phyloP scores from a whole-genome alignment of 768 basidiomycete species.

The Trametes cubensis region DNA sequence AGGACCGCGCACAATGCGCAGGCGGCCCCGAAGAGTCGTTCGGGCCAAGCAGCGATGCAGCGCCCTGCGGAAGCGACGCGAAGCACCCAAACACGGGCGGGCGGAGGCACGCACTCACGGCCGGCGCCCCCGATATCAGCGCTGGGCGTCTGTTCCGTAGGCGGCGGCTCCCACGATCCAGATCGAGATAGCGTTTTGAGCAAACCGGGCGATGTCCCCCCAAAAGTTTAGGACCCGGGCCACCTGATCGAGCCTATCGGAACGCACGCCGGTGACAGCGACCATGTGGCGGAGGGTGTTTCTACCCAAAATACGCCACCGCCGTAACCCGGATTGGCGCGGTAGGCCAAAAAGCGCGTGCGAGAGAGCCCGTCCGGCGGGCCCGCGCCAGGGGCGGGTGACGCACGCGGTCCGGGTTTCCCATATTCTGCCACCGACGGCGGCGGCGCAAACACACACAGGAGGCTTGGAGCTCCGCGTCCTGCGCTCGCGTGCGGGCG shows the following conservation, averaged over 20 bases:
- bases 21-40: not conserved
- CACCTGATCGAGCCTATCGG: constrained; percentile 25
- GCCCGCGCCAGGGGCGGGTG: too few species aligned
- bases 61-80: not conserved
- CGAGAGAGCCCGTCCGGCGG: not conserved
- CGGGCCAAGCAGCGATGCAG: not conserved
- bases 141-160: not conserved
- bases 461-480: not conserved
- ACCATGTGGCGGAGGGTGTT: constrained; percentile 17
- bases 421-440: too few species aligned
- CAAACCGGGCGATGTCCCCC: constrained; percentile 23
- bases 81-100: not conserved
- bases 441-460: not conserved
- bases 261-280: constrained; percentile 13
- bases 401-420: too few species aligned
- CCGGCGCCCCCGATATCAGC: constrained; percentile 9
- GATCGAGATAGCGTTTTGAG: constrained; percentile 26
- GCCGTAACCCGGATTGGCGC: constrained; percentile 9
- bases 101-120: not conserved
- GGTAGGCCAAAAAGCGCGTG: not conserved
- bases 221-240: constrained; percentile 20
- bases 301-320: constrained; percentile 23
- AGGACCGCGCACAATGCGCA: not conserved
- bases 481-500: constrained; percentile 6
- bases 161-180: constrained; percentile 9